A percentile compares a stretch with the other conserved stretches of the same genome.
These are phyloP conservation scores for Geotrichum klebahnii DNA, from an alignment of 1,139 yeast species.

Conservation along the genomic window DNA sequence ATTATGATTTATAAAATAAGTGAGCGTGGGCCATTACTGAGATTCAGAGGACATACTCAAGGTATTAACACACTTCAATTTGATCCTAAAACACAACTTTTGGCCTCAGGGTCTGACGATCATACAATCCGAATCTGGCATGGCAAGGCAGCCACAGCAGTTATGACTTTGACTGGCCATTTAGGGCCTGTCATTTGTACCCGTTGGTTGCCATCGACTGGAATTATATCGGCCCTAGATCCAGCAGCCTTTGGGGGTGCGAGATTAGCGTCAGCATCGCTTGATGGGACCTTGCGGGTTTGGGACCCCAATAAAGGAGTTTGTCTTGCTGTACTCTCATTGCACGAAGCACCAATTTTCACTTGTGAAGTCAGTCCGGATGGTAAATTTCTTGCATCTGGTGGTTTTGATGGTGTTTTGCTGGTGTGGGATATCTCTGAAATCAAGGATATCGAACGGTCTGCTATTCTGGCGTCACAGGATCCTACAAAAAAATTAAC, in stretches of 20 bases:
- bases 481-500: constrained; percentile 9
- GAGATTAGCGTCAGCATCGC: constrained; percentile 48
- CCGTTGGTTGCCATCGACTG: constrained; percentile 31
- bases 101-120: constrained; percentile 78
- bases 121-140: constrained; percentile 66
- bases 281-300: constrained; percentile 66
- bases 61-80: constrained; percentile 57
- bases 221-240: constrained; percentile 21
- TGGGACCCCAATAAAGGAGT: constrained; percentile 58
- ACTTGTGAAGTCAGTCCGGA: constrained; percentile 52
- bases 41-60: constrained; percentile 64
- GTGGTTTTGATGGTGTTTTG: constrained; percentile 58
- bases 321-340: constrained; percentile 40
- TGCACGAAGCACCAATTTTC: constrained; percentile 52
- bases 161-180: constrained; percentile 33
- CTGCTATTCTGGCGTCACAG: constrained; percentile 13
- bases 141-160: constrained; percentile 35
- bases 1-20: constrained; percentile 58
- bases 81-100: constrained; percentile 48
- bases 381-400: constrained; percentile 51
- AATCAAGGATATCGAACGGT: constrained; percentile 19
- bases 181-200: constrained; percentile 34
- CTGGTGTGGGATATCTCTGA: constrained; percentile 49
- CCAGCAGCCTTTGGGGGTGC: constrained; percentile 23
- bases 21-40: constrained; percentile 53